Conservation (phyloP, 2,329 filamentous ascomycete species). For the Pseudogymnoascus sp. region DNA sequence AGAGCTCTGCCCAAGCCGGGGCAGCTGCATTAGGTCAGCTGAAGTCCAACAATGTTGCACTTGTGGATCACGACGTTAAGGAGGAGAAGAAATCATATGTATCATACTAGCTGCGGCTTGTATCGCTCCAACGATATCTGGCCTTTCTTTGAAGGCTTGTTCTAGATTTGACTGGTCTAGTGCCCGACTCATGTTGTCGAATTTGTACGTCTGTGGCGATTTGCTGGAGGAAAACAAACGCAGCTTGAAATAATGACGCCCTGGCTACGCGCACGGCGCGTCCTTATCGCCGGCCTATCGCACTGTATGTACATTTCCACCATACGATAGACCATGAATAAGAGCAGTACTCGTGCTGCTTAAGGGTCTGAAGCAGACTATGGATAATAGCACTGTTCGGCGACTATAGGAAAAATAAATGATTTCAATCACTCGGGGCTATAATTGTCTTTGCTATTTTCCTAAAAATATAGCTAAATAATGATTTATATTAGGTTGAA, state of each 20-base stretch:
- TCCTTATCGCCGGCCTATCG: slow-evolving; percentile 6
- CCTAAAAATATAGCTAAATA: not conserved
- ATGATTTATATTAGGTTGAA: not conserved
- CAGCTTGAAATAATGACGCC: slow-evolving; percentile 6
- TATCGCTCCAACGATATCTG: slow-evolving; percentile 26
- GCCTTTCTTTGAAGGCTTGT: slow-evolving; percentile 25
- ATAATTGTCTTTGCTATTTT: not conserved
- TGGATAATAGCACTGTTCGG: not conserved
- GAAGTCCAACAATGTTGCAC: not conserved
- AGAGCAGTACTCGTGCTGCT: not conserved
- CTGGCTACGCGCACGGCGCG: slow-evolving; percentile 1
- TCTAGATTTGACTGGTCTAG: slow-evolving; percentile 24
- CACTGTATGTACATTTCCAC: not conserved
- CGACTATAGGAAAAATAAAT: not conserved
- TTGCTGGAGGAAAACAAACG: not conserved
- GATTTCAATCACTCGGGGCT: not conserved
- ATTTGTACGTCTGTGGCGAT: slow-evolving; percentile 1
- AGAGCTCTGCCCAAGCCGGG: slow-evolving; percentile 22
- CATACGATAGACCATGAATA: not conserved
- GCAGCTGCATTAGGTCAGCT: slow-evolving; percentile 10
- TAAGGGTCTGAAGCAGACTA: not conserved
- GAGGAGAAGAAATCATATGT: slow-evolving; percentile 15
- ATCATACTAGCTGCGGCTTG: slow-evolving; percentile 24
- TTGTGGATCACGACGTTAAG: slow-evolving; percentile 15
- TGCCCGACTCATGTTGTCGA: slow-evolving; percentile 18